Evolutionary conservation across 306 rosid species (phyloP).

Genomic region (Quillaja saponaria): DNA sequence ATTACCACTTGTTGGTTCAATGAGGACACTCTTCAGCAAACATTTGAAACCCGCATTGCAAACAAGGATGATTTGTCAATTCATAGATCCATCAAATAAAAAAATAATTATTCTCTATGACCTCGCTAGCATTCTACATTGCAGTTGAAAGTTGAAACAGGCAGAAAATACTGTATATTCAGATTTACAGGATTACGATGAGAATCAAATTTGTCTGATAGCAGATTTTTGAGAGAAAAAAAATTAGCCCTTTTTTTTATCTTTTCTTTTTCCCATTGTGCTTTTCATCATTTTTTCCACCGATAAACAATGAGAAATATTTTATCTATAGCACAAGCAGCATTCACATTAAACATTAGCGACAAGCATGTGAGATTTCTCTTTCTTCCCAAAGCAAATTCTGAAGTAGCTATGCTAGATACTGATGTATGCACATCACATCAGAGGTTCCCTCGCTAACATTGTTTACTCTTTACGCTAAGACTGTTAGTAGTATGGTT

Average conservation of each 20-base stretch:
- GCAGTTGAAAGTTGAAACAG: slow-evolving; percentile 20
- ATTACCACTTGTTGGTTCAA: slow-evolving; percentile 80
- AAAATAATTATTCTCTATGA: background rate
- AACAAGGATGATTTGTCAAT: slow-evolving; percentile 27
- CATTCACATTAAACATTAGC: background rate
- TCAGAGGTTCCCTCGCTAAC: too few relatives aligned
- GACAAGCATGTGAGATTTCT: background rate
- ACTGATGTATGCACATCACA: too few relatives aligned
- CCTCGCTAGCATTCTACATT: slow-evolving; percentile 15
- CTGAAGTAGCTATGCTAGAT: background rate
- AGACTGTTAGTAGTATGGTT: too few relatives aligned
- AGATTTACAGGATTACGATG: background rate
- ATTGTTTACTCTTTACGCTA: too few relatives aligned
- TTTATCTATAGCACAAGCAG: background rate
- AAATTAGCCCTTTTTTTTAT: too few relatives aligned
- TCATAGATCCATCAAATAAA: slow-evolving; percentile 22
- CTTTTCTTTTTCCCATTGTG: too few relatives aligned
- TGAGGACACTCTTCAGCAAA: slow-evolving; percentile 62
- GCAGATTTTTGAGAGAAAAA: background rate
- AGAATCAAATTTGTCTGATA: slow-evolving; percentile 1
- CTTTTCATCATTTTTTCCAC: too few relatives aligned
- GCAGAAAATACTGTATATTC: slow-evolving; percentile 3
- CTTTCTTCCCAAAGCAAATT: background rate
- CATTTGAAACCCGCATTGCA: slow-evolving; percentile 21
- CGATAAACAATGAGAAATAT: too few relatives aligned